Base-by-base conservation (phyloP, 2,329 filamentous ascomycete species). In the Neofusicoccum parvum region DNA sequence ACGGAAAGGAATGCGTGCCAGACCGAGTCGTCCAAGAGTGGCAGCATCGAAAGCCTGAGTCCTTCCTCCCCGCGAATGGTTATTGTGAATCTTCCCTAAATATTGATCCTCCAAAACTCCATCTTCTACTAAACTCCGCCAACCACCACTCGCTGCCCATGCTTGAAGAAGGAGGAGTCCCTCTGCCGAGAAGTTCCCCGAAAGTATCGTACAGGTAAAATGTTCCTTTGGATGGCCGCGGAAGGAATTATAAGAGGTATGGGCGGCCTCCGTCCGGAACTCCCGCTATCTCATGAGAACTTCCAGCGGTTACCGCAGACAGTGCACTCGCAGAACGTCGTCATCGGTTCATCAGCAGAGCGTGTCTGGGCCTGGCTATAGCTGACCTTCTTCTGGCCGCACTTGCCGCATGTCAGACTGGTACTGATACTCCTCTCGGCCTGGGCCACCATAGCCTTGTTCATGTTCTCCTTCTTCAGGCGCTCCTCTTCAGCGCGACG, bases 331-430 rank as follows among this genome's bases (percentile, higher is more conserved):
- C 83, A 85, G 72, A 85, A 85, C 0, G 83, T 85, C 51, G 83
- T 85, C 81, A 85, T 84, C 70, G 94, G 94, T 81, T 98, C 95
- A 86, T 99, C 95, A 70, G 95, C 95, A 81, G 88, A 91, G 69
- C 95, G 87, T 15, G 95, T 99, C 84, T 99, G 95, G 4, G 95
- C 95, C 81, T 99, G 95, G 56, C 88, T 92, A 80, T 99, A 99
- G 79, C 90, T 93, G 75, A 98, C 95, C 84, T 92, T 94, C 83
- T 91, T 94, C 85, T 96, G 86, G 73, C 91, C 91, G 81, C 95
- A 99, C 79, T 93, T 94, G 74, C 92, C 88, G 81, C 95, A 99
- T 80, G 92, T 90, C 74, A 98, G 85, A 65, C 90, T 92, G 76
- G 91, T 90, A 76, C 90, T 93, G 80, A 97, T 92, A 75, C 90